These are phyloP conservation scores for Rhodotorula paludigena DNA, from an alignment of 768 basidiomycete species.

Conservation along the genomic window DNA sequence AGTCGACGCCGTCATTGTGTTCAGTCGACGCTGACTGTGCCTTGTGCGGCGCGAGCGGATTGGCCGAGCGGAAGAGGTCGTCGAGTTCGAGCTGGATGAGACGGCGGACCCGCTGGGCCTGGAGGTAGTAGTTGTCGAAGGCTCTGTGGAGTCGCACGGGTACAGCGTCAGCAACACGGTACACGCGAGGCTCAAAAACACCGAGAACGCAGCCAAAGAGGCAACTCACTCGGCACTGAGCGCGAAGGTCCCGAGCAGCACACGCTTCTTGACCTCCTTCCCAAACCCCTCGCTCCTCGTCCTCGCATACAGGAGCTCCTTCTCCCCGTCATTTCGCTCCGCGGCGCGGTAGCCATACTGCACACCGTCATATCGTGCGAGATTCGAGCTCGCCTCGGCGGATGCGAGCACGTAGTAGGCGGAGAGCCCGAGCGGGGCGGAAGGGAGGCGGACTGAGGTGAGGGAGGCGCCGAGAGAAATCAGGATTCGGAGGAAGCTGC, in stretches of 20 bases:
- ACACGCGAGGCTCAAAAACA: background rate
- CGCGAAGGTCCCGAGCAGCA: conserved; percentile 84
- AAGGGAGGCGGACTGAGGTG: conserved; percentile 67
- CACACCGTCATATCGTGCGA: conserved; percentile 83
- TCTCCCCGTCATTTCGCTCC: background rate
- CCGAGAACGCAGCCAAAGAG: background rate
- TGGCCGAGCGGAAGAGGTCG: conserved; percentile 59
- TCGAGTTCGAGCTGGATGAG: conserved; percentile 70
- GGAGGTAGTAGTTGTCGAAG: conserved; percentile 95
- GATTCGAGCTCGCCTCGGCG: conserved; percentile 87
- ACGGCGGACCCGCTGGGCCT: conserved; percentile 76
- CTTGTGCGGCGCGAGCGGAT: conserved; percentile 49
- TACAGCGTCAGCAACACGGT: too few relatives aligned
- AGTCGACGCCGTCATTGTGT: conserved; percentile 56
- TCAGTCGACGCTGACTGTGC: background rate
- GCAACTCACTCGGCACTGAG: conserved; percentile 76
- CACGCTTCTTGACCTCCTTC: conserved; percentile 73
- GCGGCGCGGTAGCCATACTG: conserved; percentile 58
- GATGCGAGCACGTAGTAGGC: conserved; percentile 95
- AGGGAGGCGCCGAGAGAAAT: conserved; percentile 60
- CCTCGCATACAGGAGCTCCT: conserved; percentile 55
- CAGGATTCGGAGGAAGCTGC: conserved; percentile 50
- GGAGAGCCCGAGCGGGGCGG: conserved; percentile 67
- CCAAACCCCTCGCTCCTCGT: conserved; percentile 73
- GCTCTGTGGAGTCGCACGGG: conserved; percentile 60